These are phyloP conservation scores for Penicillium fuscoglaucum DNA, from an alignment of 2,329 filamentous ascomycete species.

Conservation along the genomic window DNA sequence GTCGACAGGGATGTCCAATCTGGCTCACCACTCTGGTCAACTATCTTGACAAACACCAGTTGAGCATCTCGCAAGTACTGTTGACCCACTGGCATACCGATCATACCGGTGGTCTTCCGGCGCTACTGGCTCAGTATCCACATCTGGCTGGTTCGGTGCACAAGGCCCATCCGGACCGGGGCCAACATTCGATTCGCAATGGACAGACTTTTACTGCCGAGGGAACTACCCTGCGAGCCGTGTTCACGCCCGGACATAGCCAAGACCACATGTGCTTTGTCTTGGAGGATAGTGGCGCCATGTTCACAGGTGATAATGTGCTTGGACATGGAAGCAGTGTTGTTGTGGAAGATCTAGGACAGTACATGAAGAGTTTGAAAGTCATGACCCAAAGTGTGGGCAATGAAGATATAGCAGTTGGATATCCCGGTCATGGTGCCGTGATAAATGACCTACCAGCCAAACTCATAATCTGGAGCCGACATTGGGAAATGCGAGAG, in stretches of 20 bases:
- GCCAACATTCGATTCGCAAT: slow-evolving; percentile 2
- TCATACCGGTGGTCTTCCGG: slow-evolving; percentile 10
- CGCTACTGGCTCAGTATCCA: slow-evolving; percentile 5
- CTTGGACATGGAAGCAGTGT: slow-evolving; percentile 12
- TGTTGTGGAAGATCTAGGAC: slow-evolving; percentile 4
- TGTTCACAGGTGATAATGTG: slow-evolving; percentile 13
- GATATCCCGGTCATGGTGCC: slow-evolving; percentile 10
- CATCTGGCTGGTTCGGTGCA: background rate
- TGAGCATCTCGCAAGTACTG: slow-evolving; percentile 8
- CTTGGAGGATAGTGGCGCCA: background rate
- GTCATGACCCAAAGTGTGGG: background rate
- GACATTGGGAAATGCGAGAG: slow-evolving; percentile 8
- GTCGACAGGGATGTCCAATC: slow-evolving; percentile 4
- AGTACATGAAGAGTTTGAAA: slow-evolving; percentile 7
- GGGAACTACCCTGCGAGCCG: slow-evolving; percentile 1
- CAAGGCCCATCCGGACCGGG: slow-evolving; percentile 4
- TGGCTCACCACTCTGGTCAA: slow-evolving; percentile 9
- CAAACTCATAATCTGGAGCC: background rate
- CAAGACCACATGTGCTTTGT: slow-evolving; percentile 12
- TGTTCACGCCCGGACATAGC: slow-evolving; percentile 10
- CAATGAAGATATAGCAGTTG: background rate
- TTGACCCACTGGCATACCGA: slow-evolving; percentile 12
- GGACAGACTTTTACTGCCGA: slow-evolving; percentile 4
- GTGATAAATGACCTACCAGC: slow-evolving; percentile 6
- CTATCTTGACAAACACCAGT: slow-evolving; percentile 3